phyloP scores from a whole-genome alignment of 2,329 filamentous ascomycete genomes.

The Clonostachys byssicola region DNA sequence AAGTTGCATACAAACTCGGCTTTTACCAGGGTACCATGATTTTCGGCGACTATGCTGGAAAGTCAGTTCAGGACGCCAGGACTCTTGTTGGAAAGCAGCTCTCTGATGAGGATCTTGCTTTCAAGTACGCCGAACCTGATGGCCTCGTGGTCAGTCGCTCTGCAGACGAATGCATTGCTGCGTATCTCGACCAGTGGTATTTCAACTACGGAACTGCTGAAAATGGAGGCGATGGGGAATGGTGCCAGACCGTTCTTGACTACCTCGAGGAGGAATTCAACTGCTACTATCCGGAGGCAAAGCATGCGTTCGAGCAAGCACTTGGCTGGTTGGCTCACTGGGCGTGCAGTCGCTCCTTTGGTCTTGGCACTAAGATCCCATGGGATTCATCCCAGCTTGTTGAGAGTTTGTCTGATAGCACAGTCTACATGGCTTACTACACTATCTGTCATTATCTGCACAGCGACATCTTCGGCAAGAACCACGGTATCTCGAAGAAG shows the following conservation, averaged over 20 bases:
- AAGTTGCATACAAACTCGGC: slow-evolving; percentile 93
- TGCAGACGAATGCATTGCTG: slow-evolving; percentile 89
- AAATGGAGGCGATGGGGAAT: slow-evolving; percentile 67
- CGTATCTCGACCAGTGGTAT: slow-evolving; percentile 96
- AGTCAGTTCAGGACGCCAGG: slow-evolving; percentile 83
- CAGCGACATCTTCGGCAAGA: slow-evolving; percentile 79
- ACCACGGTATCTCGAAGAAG: slow-evolving; percentile 56
- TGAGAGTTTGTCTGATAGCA: slow-evolving; percentile 87
- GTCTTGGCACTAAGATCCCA: slow-evolving; percentile 88
- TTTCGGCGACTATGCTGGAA: slow-evolving; percentile 81
- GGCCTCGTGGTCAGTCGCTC: slow-evolving; percentile 84
- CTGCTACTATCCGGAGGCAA: slow-evolving; percentile 74
- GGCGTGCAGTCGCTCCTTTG: slow-evolving; percentile 90
- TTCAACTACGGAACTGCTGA: slow-evolving; percentile 63
- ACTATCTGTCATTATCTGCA: slow-evolving; percentile 67
- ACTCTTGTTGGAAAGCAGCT: slow-evolving; percentile 77
- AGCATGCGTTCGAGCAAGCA: slow-evolving; percentile 77
- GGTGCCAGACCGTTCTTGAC: slow-evolving; percentile 72
- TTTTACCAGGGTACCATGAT: slow-evolving; percentile 94
- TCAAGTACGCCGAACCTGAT: slow-evolving; percentile 92
- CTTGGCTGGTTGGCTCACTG: slow-evolving; percentile 92
- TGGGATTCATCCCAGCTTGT: slow-evolving; percentile 92
- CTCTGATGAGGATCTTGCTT: slow-evolving; percentile 73
- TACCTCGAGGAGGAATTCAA: slow-evolving; percentile 72
- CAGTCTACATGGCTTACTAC: slow-evolving; percentile 86